Percentiles rank a stretch among this genome's conserved stretches.
phyloP scores from a whole-genome alignment of 2,329 filamentous ascomycete species.

The Talaromyces islandicus region DNA sequence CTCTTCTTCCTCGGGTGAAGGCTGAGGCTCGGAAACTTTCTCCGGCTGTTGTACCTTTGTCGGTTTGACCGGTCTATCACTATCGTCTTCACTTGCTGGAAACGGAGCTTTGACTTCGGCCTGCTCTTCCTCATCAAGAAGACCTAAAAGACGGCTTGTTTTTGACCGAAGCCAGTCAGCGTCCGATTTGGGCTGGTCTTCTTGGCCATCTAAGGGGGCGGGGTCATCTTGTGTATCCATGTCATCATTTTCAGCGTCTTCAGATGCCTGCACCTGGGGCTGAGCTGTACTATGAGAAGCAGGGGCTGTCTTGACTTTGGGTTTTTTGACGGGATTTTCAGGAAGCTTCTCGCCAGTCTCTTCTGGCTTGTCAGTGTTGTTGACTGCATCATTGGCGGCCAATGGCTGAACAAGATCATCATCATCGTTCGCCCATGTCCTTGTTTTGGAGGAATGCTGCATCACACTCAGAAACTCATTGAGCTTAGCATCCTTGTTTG shows the following conservation, averaged over 20 bases:
- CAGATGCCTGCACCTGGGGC: constrained; percentile 13
- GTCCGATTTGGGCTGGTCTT: constrained; percentile 52
- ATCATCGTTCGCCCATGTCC: constrained; percentile 56
- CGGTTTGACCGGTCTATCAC: not conserved
- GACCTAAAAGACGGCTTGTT: constrained; percentile 77
- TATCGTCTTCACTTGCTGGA: constrained; percentile 8
- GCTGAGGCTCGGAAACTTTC: constrained; percentile 4
- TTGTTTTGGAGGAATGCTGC: constrained; percentile 60
- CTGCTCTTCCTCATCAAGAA: constrained; percentile 63
- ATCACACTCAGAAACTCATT: constrained; percentile 83
- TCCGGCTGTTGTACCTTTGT: not conserved
- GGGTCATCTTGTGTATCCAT: not conserved
- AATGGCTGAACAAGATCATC: constrained; percentile 25
- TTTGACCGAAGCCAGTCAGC: constrained; percentile 87
- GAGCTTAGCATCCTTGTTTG: constrained; percentile 70
- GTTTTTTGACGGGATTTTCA: constrained; percentile 5
- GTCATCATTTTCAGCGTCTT: constrained; percentile 10
- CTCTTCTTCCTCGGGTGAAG: not conserved
- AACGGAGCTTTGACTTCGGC: constrained; percentile 33
- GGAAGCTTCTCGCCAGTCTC: constrained; percentile 42
- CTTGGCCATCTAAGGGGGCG: constrained; percentile 19
- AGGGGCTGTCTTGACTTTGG: not conserved
- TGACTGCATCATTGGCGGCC: constrained; percentile 17
- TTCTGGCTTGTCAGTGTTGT: constrained; percentile 35
- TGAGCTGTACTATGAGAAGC: not conserved